phyloP scores from a whole-genome alignment of 2,329 filamentous ascomycete genomes.

The Ophiosphaerella korrae region DNA sequence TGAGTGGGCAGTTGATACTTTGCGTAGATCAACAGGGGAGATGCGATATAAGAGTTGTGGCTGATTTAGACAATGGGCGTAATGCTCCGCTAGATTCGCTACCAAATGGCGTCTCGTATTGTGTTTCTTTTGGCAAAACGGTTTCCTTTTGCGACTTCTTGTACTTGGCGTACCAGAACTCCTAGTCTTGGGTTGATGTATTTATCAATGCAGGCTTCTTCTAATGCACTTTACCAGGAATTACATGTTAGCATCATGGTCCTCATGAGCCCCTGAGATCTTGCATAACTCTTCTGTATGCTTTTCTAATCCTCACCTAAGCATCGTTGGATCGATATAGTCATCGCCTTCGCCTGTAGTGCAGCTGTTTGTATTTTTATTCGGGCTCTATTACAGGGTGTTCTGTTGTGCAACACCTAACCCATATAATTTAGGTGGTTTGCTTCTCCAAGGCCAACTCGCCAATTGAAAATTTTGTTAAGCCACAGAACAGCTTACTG shows the following conservation, averaged over 20 bases:
- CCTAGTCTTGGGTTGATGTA: slow-evolving; percentile 57
- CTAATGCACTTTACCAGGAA: slow-evolving; percentile 40
- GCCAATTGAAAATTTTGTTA: too few species aligned
- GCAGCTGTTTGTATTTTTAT: neutral
- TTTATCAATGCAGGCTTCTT: slow-evolving; percentile 32
- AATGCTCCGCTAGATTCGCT: neutral
- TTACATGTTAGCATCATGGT: slow-evolving; percentile 36
- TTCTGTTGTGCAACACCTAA: too few species aligned
- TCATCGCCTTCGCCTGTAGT: neutral
- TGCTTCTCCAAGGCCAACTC: too few species aligned
- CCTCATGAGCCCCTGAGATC: slow-evolving; percentile 40
- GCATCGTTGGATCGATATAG: neutral
- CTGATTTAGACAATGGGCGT: neutral
- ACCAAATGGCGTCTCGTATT: neutral
- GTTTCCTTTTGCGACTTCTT: too few species aligned
- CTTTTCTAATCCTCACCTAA: neutral
- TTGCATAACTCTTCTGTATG: slow-evolving; percentile 21
- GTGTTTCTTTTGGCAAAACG: too few species aligned
- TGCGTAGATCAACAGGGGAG: neutral
- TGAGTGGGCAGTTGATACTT: neutral
- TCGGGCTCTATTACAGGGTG: too few species aligned
- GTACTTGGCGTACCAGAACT: neutral
- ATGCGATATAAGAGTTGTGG: neutral
- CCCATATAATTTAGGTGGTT: too few species aligned
- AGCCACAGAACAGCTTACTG: too few species aligned